phyloP scores from a whole-genome alignment of 2,329 filamentous ascomycete species.

The Fusarium solani-melongenae region DNA sequence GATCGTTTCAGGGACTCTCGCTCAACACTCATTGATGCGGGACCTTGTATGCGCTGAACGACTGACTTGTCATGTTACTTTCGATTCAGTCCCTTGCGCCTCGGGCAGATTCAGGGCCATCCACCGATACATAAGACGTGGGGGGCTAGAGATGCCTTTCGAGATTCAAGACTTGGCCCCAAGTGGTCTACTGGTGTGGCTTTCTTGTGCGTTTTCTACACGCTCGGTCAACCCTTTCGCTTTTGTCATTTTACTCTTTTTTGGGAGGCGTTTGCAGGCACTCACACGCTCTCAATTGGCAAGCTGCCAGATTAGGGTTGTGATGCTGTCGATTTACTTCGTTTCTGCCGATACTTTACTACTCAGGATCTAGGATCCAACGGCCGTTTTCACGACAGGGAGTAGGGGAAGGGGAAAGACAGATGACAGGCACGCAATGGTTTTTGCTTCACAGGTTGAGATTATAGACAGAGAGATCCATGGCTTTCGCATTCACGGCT shows the following conservation, averaged over 20 bases:
- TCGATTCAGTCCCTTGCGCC: conserved; percentile 14
- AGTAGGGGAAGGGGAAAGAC: conserved; percentile 36
- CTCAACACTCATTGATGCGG: conserved; percentile 68
- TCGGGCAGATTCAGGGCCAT: conserved; percentile 12
- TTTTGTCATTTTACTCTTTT: conserved; percentile 27
- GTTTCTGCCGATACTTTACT: conserved; percentile 39
- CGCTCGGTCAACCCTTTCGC: conserved; percentile 5
- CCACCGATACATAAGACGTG: conserved; percentile 12
- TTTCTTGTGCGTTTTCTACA: conserved; percentile 13
- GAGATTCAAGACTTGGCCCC: conserved; percentile 21
- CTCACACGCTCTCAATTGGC: conserved; percentile 10
- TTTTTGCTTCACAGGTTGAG: conserved; percentile 48
- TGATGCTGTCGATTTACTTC: conserved; percentile 35
- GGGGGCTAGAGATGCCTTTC: conserved; percentile 6
- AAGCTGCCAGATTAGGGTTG: conserved; percentile 21
- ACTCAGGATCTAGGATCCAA: conserved; percentile 39
- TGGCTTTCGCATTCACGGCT: conserved; percentile 46
- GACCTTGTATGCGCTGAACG: conserved; percentile 11
- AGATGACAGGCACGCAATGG: conserved; percentile 41
- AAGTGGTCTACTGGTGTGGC: conserved; percentile 19
- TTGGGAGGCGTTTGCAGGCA: conserved; percentile 37
- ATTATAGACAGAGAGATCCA: conserved; percentile 51
- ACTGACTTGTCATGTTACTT: conserved; percentile 6
- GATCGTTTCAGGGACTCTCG: conserved; percentile 76
- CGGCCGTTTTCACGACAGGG: conserved; percentile 39